Conservation (phyloP, 2,329 filamentous ascomycete genomes). For the Rhexocercosporidium sp. region DNA sequence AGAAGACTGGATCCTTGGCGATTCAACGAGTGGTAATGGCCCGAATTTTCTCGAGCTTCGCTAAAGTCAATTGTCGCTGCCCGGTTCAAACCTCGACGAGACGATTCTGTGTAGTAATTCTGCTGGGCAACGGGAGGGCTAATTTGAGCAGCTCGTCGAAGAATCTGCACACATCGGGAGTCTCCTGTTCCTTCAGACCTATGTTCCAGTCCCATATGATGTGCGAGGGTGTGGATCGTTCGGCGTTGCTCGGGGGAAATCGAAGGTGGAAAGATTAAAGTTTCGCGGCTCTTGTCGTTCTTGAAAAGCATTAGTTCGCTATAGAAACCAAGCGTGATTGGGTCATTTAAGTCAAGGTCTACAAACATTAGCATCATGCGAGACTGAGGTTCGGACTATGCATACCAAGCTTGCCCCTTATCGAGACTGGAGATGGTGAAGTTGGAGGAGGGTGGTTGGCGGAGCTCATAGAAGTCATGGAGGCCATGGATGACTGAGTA, state of each 20-base stretch:
- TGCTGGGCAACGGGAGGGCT: conserved; percentile 48
- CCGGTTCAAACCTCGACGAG: conserved; percentile 84
- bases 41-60: conserved; percentile 70
- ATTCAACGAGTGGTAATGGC: conserved; percentile 77
- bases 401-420: conserved; percentile 36
- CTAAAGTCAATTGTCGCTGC: conserved; percentile 98
- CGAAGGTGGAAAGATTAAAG: conserved; percentile 81
- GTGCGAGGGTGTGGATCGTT: conserved; percentile 90
- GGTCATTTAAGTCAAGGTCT: conserved; percentile 89
- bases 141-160: conserved; percentile 60
- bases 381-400: background rate
- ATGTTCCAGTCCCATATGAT: conserved; percentile 92
- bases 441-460: conserved; percentile 58
- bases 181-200: conserved; percentile 88
- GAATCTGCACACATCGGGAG: conserved; percentile 88
- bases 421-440: conserved; percentile 42
- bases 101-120: conserved; percentile 70
- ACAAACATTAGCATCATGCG: conserved; percentile 23
- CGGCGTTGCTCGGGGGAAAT: conserved; percentile 84
- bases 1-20: conserved; percentile 83
- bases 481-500: conserved; percentile 82
- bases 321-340: conserved; percentile 84
- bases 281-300: conserved; percentile 76
- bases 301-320: conserved; percentile 90
- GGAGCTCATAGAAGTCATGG: conserved; percentile 58